Evolutionary conservation across 805 yeast species (phyloP).

Genomic region (Yarrowia sp.): DNA sequence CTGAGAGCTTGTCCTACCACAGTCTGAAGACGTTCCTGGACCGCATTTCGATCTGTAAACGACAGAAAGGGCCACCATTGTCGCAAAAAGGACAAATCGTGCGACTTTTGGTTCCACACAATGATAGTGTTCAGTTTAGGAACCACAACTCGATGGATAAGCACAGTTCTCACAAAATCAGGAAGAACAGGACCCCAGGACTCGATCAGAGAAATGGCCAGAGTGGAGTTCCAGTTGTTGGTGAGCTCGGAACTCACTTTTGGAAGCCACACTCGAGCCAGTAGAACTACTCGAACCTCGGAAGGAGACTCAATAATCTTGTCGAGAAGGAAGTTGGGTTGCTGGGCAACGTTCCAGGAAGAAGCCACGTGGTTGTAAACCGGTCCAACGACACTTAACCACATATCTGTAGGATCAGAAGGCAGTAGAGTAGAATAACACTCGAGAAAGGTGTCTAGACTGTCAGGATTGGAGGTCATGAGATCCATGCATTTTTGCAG

Average conservation of each 20-base stretch:
- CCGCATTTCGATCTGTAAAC: neutral
- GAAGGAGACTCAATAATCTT: conserved; percentile 2
- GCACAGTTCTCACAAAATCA: conserved; percentile 32
- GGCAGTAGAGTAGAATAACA: neutral
- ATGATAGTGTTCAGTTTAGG: conserved; percentile 41
- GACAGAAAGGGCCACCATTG: conserved; percentile 21
- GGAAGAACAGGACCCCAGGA: conserved; percentile 45
- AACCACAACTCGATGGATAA: conserved; percentile 38
- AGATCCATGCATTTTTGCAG: neutral
- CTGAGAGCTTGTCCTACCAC: conserved; percentile 13
- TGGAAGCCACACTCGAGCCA: conserved; percentile 41
- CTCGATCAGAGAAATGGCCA: conserved; percentile 42
- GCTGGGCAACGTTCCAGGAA: neutral
- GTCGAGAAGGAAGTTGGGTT: conserved; percentile 12
- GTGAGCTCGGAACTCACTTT: conserved; percentile 35
- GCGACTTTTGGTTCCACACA: conserved; percentile 42
- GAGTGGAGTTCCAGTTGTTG: conserved; percentile 44
- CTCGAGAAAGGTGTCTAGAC: neutral
- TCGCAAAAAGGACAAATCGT: conserved; percentile 1
- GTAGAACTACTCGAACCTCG: conserved; percentile 28
- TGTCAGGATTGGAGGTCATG: neutral
- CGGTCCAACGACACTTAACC: neutral
- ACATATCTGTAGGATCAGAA: neutral
- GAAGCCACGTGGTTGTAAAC: neutral
- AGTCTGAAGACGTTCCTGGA: neutral